These are phyloP conservation scores for Cardiospermum halicacabum DNA, from an alignment of 345 rosid genomes.

Conservation along the genomic window DNA sequence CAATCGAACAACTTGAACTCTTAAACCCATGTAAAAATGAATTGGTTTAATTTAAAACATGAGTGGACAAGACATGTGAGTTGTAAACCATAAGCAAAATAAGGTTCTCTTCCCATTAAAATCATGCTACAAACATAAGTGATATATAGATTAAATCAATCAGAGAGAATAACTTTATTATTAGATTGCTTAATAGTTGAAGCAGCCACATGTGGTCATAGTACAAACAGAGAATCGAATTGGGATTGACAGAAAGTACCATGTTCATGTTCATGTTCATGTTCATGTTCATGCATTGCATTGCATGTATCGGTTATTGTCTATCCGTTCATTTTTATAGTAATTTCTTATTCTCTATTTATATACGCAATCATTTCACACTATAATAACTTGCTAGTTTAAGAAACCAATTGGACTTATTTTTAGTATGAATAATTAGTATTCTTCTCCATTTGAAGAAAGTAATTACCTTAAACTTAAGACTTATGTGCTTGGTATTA, in stretches of 20 bases:
- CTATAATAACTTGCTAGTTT: background rate
- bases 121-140: background rate
- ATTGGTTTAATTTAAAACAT: no score
- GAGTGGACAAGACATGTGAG: conserved; percentile 6
- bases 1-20: no score
- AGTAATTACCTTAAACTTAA: background rate
- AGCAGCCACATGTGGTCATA: no score
- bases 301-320: no score
- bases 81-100: conserved; percentile 17
- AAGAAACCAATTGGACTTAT: no score
- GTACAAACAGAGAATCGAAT: no score
- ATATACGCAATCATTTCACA: background rate
- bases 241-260: no score
- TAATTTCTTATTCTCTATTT: background rate
- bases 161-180: background rate
- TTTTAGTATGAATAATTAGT: background rate
- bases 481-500: no score
- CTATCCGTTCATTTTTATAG: background rate
- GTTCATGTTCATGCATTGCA: background rate
- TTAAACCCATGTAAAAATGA: no score
- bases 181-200: no score
- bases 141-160: no score
- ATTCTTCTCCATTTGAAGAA: background rate
- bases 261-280: background rate
- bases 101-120: conserved; percentile 13